Percentiles rank a stretch among this genome's conserved stretches.
These are phyloP conservation scores for Verticillium longisporum DNA, from an alignment of 2,329 filamentous ascomycete genomes.

Conservation along the genomic window DNA sequence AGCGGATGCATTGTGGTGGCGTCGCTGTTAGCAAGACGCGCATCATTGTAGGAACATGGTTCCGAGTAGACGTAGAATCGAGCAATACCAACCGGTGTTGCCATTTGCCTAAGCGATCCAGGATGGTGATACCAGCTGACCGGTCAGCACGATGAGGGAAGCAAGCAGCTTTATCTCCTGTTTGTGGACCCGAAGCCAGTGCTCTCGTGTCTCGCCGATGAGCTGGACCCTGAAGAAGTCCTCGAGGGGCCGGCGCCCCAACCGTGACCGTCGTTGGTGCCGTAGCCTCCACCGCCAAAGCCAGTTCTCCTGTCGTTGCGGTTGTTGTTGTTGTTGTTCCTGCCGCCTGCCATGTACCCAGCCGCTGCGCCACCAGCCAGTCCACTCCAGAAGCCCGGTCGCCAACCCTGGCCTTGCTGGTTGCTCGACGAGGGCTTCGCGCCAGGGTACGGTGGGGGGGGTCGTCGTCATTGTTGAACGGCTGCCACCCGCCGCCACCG, in stretches of 20 bases:
- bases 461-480: constrained; percentile 27
- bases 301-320: constrained; percentile 17
- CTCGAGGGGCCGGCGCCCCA: constrained; percentile 25
- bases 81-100: constrained; percentile 2
- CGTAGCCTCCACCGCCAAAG: constrained; percentile 15
- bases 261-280: constrained; percentile 23
- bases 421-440: constrained; percentile 26
- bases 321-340: constrained; percentile 19
- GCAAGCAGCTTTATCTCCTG: constrained; percentile 33
- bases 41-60: neutral
- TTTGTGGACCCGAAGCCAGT: constrained; percentile 68
- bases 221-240: constrained; percentile 27
- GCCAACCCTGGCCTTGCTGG: constrained; percentile 44
- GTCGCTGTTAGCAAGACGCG: neutral
- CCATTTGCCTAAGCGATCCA: constrained; percentile 4
- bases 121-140: neutral
- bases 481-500: constrained; percentile 27
- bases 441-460: constrained; percentile 49
- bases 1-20: neutral
- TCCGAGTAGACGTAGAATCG: constrained; percentile 11
- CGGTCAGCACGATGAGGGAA: no score
- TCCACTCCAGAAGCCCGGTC: constrained; percentile 70
- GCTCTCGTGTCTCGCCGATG: constrained; percentile 52
- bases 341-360: constrained; percentile 53
- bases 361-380: constrained; percentile 62